A percentile compares a stretch with the other conserved stretches of the same genome.
Conservation (phyloP, 192 early-diverging fungal genomes). For the Gamsiella multidivaricata region DNA sequence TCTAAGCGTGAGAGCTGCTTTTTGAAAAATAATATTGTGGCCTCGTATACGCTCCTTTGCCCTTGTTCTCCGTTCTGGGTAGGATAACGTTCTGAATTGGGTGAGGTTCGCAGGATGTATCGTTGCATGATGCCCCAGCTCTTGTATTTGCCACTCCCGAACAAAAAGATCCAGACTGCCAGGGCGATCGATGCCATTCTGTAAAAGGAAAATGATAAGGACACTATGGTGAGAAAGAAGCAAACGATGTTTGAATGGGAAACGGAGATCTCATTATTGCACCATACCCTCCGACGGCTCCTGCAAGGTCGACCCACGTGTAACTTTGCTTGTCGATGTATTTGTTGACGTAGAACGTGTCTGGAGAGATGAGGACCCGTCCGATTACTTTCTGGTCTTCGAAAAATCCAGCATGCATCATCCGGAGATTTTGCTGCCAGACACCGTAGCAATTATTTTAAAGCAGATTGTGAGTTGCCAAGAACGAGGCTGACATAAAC, state of each 20-base stretch:
- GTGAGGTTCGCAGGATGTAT: conserved; percentile 45
- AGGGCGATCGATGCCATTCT: conserved; percentile 48
- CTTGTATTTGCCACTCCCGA: conserved; percentile 53
- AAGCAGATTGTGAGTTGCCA: no score
- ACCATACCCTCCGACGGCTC: conserved; percentile 45
- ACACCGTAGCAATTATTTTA: no score
- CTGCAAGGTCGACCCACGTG: conserved; percentile 47
- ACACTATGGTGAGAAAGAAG: neutral
- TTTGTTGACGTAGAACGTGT: conserved; percentile 31
- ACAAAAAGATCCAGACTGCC: conserved; percentile 50
- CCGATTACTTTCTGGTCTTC: conserved; percentile 10
- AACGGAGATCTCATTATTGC: neutral
- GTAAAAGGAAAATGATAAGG: neutral
- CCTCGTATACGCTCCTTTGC: neutral
- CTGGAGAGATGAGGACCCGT: conserved; percentile 27
- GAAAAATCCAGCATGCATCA: conserved; percentile 12
- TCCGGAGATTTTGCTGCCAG: conserved; percentile 46
- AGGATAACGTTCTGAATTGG: conserved; percentile 30
- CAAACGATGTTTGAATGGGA: no score
- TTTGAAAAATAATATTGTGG: neutral
- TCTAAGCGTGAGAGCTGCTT: conserved; percentile 13
- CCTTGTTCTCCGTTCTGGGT: neutral
- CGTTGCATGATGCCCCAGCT: conserved; percentile 54
- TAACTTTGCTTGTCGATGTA: conserved; percentile 44
- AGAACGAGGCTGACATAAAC: no score